phyloP scores from a whole-genome alignment of 495 filamentous ascomycete genomes.

The Tuber umbilicatum region DNA sequence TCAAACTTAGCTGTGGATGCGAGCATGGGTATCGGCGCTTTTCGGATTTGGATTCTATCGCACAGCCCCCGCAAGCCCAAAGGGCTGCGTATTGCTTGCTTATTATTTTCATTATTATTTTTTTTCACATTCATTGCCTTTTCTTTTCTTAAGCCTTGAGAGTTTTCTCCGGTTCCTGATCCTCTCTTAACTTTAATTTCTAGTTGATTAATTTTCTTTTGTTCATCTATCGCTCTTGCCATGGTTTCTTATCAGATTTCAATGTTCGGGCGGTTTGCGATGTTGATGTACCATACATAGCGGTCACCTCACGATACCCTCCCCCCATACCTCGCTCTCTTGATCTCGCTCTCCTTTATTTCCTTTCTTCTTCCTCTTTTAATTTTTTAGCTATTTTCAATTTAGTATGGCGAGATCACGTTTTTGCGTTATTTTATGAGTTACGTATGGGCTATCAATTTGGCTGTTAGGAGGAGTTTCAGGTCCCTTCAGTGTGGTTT shows the following conservation, averaged over 20 bases:
- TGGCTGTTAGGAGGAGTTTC: background rate
- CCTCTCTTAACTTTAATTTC: slow-evolving; percentile 2
- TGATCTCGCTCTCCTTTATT: background rate
- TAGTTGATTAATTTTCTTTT: background rate
- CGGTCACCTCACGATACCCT: slow-evolving; percentile 3
- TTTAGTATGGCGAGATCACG: background rate
- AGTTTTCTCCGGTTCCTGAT: background rate
- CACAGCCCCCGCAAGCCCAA: background rate
- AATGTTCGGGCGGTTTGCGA: background rate
- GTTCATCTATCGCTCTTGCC: background rate
- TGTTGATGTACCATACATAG: background rate
- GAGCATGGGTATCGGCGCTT: slow-evolving; percentile 4
- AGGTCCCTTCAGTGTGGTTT: background rate
- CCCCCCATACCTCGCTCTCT: background rate
- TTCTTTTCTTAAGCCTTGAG: background rate
- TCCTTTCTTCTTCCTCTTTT: background rate
- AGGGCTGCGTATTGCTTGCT: slow-evolving; percentile 2
- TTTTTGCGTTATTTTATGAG: background rate
- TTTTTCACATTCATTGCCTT: background rate
- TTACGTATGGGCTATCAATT: background rate
- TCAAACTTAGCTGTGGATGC: slow-evolving; percentile 6
- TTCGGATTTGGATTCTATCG: slow-evolving; percentile 3
- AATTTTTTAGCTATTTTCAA: background rate
- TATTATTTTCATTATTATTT: slow-evolving; percentile 3
- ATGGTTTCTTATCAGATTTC: background rate